phyloP scores from a whole-genome alignment of 2,329 filamentous ascomycete species.

The Penicillium sp. region DNA sequence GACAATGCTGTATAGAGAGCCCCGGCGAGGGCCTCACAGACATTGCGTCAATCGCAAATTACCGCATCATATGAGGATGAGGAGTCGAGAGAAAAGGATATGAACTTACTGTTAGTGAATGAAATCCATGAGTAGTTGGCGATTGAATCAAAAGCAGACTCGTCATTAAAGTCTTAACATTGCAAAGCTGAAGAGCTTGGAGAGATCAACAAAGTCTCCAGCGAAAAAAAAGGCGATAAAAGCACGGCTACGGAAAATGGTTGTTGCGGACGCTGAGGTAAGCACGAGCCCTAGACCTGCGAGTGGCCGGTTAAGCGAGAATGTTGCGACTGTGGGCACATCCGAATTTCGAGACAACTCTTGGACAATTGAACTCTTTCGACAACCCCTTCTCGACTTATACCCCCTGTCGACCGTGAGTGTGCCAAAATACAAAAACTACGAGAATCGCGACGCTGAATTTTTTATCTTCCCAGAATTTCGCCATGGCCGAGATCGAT shows the following conservation, averaged over 20 bases:
- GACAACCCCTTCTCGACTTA: constrained; percentile 39
- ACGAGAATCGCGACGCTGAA: constrained; percentile 25
- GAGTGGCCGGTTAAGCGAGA: constrained; percentile 43
- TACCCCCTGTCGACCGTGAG: constrained; percentile 44
- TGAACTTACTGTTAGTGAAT: constrained; percentile 25
- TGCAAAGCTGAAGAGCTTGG: constrained; percentile 10
- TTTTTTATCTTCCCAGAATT: constrained; percentile 47
- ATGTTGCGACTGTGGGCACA: constrained; percentile 37
- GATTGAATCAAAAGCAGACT: neutral
- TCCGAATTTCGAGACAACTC: constrained; percentile 40
- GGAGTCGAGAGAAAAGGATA: constrained; percentile 8
- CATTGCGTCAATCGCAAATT: constrained; percentile 98
- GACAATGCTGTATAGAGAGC: constrained; percentile 70
- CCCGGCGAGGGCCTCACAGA: constrained; percentile 87
- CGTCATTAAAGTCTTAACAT: constrained; percentile 7
- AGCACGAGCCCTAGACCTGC: constrained; percentile 37
- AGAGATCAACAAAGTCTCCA: constrained; percentile 3
- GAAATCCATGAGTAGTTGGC: neutral
- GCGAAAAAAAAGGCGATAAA: constrained; percentile 24
- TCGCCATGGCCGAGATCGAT: constrained; percentile 77
- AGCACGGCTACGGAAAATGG: constrained; percentile 26
- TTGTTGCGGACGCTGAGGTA: constrained; percentile 15
- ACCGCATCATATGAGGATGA: constrained; percentile 69
- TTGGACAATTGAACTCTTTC: constrained; percentile 33
- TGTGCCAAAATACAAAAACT: constrained; percentile 20